Evolutionary conservation across 805 yeast species (phyloP), one percentile per base, ranked within the genome.

Genomic region (Barnettozyma vustinii): DNA sequence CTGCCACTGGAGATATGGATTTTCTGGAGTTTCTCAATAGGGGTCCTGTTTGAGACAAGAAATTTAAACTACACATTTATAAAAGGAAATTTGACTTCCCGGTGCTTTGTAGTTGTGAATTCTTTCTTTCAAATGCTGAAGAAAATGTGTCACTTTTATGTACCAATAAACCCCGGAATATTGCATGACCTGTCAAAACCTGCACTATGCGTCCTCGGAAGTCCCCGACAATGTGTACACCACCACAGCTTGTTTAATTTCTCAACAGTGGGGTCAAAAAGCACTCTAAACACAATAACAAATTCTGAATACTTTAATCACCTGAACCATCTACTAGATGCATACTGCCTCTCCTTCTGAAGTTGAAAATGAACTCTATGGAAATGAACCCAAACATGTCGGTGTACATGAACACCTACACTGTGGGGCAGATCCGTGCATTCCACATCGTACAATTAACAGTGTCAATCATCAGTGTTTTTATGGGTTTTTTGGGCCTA

Each of bases 401-500:
- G 9, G 36, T 26, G 33, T 42, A 44, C 36, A 44, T 23, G 42
- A 25, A 40, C 21, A 13, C 30, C 1, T 49, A 47, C 40, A 10
- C 56, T 1, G 23, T 16, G 9, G 5, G 27, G 3, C 49, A 57
- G 47, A 37, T 54, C 1, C 27, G 39, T 10, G 42, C 44, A 2
- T 9, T 58, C 13, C 53, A 56, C 13, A 44, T 45, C 3, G 39
- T 49, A 15, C 50, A 53, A 30, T 26, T 59, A 10, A 35, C 52
- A 2, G 27, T 46, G 5, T 41, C 58, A 8, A 9, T 49, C 7
- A 26, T 53, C 3, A 52, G 60, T 37, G 53, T 58, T 9, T 33
- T 51, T 3, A 27, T 45, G 8, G 63, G 63, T 0, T n/a, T 41
- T 0, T 8, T 54, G 1, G 63, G 56, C 2, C 42, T 56, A 1